Percentiles rank a stretch among this genome's conserved stretches.
Evolutionary conservation across 1,284 basidiomycete genomes (phyloP).

Genomic region (Ceratobasidium sp.): DNA sequence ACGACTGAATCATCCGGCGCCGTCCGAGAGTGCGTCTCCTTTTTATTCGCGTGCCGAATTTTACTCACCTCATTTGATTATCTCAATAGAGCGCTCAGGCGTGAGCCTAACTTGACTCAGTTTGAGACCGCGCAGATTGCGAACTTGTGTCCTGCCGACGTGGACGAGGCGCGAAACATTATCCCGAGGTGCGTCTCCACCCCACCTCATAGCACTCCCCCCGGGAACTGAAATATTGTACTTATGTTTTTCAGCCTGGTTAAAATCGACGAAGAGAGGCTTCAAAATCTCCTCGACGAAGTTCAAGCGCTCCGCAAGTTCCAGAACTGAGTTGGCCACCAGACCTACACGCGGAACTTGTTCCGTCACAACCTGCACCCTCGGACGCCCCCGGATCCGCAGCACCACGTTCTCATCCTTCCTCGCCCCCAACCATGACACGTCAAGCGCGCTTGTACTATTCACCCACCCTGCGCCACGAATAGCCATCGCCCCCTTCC

Average conservation of each 20-base stretch:
- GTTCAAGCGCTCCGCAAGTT: slow-evolving; percentile 91
- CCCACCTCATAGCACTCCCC: slow-evolving; percentile 7
- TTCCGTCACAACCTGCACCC: too few relatives aligned
- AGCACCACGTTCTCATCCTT: background rate
- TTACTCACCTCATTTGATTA: slow-evolving; percentile 43
- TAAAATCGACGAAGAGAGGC: slow-evolving; percentile 86
- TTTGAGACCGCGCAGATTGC: slow-evolving; percentile 95
- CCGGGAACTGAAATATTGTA: background rate
- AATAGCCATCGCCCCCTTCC: too few relatives aligned
- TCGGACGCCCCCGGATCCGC: background rate
- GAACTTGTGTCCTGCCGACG: slow-evolving; percentile 87
- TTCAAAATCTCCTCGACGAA: slow-evolving; percentile 86
- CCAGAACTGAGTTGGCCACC: slow-evolving; percentile 67
- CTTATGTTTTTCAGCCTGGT: slow-evolving; percentile 69
- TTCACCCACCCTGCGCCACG: background rate
- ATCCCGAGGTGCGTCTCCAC: slow-evolving; percentile 77
- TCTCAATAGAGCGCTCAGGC: slow-evolving; percentile 71
- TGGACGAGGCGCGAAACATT: slow-evolving; percentile 92
- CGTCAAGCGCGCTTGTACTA: background rate
- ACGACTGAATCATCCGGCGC: slow-evolving; percentile 88
- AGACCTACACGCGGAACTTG: too few relatives aligned
- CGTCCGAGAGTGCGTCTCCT: slow-evolving; percentile 81
- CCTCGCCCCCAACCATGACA: background rate
- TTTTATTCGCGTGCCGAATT: slow-evolving; percentile 12
- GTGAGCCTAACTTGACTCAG: slow-evolving; percentile 83